Percentiles rank a stretch among this genome's conserved stretches.
Conservation (phyloP, 495 filamentous ascomycete species). For the Podospora tetraspora region DNA sequence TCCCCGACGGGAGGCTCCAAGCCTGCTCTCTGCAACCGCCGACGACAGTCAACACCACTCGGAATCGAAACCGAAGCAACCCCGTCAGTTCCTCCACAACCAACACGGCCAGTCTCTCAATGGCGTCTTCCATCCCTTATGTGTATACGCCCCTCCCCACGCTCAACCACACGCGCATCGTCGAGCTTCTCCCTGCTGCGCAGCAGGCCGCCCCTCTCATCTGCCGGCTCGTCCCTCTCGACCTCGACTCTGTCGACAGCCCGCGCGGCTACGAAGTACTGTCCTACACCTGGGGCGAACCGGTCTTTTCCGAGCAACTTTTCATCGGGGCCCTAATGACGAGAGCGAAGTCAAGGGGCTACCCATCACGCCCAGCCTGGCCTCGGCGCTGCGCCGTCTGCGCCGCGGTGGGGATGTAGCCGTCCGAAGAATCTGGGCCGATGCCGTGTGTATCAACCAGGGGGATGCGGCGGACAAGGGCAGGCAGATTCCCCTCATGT, state of each 20-base stretch:
- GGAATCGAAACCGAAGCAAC: neutral
- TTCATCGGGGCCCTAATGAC: neutral
- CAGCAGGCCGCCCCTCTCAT: neutral
- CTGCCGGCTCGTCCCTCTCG: neutral
- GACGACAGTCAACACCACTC: neutral
- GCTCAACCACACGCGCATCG: neutral
- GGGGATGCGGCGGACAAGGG: neutral
- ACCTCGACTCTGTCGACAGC: neutral
- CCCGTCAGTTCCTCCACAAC: neutral
- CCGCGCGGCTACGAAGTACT: neutral
- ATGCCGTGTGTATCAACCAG: slow-evolving; percentile 8
- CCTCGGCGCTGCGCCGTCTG: neutral
- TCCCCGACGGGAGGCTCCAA: neutral
- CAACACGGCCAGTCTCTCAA: neutral
- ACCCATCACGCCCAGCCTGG: neutral
- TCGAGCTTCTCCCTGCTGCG: neutral
- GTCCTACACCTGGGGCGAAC: neutral
- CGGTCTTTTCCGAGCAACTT: neutral
- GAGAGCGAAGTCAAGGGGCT: neutral
- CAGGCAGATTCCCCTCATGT: neutral
- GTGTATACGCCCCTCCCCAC: neutral
- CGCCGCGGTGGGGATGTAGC: neutral
- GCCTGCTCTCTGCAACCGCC: neutral
- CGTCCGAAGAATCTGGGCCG: neutral
- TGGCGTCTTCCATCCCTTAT: neutral